Evolutionary conservation across 805 yeast species (phyloP).

Genomic region (Saccharomycopsis fibuligera): DNA sequence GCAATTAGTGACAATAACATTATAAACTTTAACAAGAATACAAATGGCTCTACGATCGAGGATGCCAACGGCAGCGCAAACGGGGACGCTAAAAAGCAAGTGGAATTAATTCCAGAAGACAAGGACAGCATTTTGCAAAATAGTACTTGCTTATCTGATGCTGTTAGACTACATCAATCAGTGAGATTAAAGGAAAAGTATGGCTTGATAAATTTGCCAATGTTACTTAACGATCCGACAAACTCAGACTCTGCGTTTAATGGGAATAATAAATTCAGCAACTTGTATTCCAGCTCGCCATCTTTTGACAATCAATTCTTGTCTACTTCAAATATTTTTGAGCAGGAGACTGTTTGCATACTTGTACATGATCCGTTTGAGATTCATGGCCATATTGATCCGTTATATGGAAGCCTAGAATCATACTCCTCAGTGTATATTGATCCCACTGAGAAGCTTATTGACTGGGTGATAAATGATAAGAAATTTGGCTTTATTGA

Average conservation of each 20-base stretch:
- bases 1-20: constrained; percentile 23
- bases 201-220: constrained; percentile 63
- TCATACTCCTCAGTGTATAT: constrained; percentile 65
- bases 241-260: constrained; percentile 23
- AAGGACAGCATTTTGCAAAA: constrained; percentile 35
- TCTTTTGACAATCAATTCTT: constrained; percentile 58
- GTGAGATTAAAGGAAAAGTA: constrained; percentile 46
- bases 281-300: constrained; percentile 31
- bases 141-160: constrained; percentile 55
- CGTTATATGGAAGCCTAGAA: constrained; percentile 71
- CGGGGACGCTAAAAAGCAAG: background rate
- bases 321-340: constrained; percentile 65
- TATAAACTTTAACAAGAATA: constrained; percentile 4
- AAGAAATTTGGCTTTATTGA: constrained; percentile 76
- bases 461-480: constrained; percentile 55
- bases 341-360: constrained; percentile 57
- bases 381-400: constrained; percentile 82
- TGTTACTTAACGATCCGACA: constrained; percentile 37
- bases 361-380: constrained; percentile 89
- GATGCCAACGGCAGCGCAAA: background rate
- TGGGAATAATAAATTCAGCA: constrained; percentile 7
- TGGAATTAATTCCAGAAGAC: background rate
- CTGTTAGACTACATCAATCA: constrained; percentile 69
- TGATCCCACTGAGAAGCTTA: constrained; percentile 64
- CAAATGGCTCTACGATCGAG: background rate